Conservation (phyloP, 2,329 filamentous ascomycete species). For the Aureobasidium melanogenum region DNA sequence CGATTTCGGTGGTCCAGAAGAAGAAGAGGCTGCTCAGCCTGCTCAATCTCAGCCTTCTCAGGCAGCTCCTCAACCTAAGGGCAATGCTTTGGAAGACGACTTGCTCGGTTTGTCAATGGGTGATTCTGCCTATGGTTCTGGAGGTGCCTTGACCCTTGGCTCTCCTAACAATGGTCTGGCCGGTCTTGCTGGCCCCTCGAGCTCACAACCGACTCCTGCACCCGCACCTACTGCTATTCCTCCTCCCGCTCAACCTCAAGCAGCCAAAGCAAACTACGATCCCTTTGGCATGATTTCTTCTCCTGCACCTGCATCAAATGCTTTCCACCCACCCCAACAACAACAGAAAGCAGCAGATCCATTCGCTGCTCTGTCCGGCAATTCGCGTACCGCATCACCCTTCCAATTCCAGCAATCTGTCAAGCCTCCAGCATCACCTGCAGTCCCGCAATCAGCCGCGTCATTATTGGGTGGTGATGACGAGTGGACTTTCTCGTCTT, state of each 20-base stretch:
- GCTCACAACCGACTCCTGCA: conserved; percentile 18
- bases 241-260: conserved; percentile 19
- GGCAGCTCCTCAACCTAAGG: conserved; percentile 36
- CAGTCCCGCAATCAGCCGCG: conserved; percentile 14
- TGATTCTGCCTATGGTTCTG: conserved; percentile 59
- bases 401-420: conserved; percentile 25
- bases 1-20: conserved; percentile 68
- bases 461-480: conserved; percentile 51
- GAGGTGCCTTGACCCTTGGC: conserved; percentile 76
- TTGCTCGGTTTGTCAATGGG: conserved; percentile 79
- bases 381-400: conserved; percentile 26
- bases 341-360: conserved; percentile 43
- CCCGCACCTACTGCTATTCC: conserved; percentile 20
- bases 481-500: conserved; percentile 89
- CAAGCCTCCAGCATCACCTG: conserved; percentile 1
- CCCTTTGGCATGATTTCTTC: conserved; percentile 45
- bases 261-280: conserved; percentile 45
- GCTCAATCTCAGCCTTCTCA: conserved; percentile 35
- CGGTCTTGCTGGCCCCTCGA: conserved; percentile 8
- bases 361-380: conserved; percentile 46
- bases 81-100: conserved; percentile 75
- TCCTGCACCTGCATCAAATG: conserved; percentile 39
- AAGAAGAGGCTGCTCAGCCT: conserved; percentile 26
- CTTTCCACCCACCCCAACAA: conserved; percentile 27
- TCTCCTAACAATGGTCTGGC: conserved; percentile 23